Evolutionary conservation across 192 early-diverging fungal species (phyloP), one percentile per base, ranked within the genome.

Genomic region (Backusella psychrophila): DNA sequence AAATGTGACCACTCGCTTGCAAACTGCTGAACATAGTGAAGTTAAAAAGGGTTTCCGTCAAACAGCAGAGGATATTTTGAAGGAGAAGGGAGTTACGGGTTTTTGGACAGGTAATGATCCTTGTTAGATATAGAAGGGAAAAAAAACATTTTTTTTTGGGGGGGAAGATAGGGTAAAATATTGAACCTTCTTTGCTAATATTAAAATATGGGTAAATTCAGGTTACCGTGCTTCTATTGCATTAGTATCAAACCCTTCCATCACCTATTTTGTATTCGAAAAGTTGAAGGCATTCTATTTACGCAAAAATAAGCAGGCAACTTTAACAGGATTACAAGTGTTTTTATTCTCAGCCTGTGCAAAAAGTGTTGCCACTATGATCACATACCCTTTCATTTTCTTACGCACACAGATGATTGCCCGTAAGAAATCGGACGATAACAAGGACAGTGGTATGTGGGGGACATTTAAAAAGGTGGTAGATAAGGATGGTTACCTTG

Each of bases 231-330:
- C 86, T 5, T 85, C 86, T 4, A 81, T 85, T 33, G 80, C 85
- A 29, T 72, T 87, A 2, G 82, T 83, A 26, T 80, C 79, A 66
- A 87, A 87, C 66, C 86, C 86, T 7, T 87, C 86, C 6, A 84
- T 87, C 77, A 87, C 86, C 21, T 87, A 87, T 36, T 87, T 87
- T 67, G 72, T 85, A 35, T 87, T 87, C 35, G 86, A 87, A 73
- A 82, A 83, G 31, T 65, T 87, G 38, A 87, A 84, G 29, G 46
- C 74, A 38, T 49, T 65, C 44, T 44, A 76, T 79, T 41, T 69
- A 69, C 36, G 78, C 15, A 14, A 65, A 44, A 21, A 73, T 76
- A 69, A 77, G 31, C 31, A 74, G 4, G 56, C 78, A 8, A 31
- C 46, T 2, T 73, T 87, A 75, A 82, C 82, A 14, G 77, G 77